Evolutionary conservation across 208 protist genomes (phyloP).

Genomic region (Trypanosoma melophagium): DNA sequence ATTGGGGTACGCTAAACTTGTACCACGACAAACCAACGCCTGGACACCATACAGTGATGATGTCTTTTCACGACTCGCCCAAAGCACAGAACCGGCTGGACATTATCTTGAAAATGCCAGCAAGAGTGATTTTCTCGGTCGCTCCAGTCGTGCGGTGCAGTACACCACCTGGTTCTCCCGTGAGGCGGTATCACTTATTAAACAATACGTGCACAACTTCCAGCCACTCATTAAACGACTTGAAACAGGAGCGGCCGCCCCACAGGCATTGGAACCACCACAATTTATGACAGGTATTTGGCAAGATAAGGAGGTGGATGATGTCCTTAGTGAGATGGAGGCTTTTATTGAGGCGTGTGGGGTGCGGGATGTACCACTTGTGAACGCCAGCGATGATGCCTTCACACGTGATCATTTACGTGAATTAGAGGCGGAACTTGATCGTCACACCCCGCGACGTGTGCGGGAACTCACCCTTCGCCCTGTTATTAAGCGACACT

Average conservation of each 20-base stretch:
- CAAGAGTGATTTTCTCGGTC: slow-evolving; percentile 59
- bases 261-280: slow-evolving; percentile 61
- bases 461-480: slow-evolving; percentile 44
- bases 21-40: slow-evolving; percentile 59
- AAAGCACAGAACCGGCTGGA: slow-evolving; percentile 50
- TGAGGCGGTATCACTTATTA: slow-evolving; percentile 58
- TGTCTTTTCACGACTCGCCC: slow-evolving; percentile 71
- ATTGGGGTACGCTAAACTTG: slow-evolving; percentile 81
- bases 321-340: slow-evolving; percentile 77
- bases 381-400: slow-evolving; percentile 71
- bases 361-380: slow-evolving; percentile 66
- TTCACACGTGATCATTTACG: slow-evolving; percentile 56
- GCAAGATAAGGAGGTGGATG: slow-evolving; percentile 51
- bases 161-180: slow-evolving; percentile 82
- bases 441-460: slow-evolving; percentile 31
- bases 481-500: slow-evolving; percentile 50
- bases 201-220: slow-evolving; percentile 64
- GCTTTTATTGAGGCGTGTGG: slow-evolving; percentile 52
- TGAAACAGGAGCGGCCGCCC: slow-evolving; percentile 48
- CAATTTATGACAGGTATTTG: slow-evolving; percentile 76
- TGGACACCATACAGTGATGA: slow-evolving; percentile 66
- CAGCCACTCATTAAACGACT: slow-evolving; percentile 67
- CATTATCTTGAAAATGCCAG: slow-evolving; percentile 70
- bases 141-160: slow-evolving; percentile 41
- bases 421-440: slow-evolving; percentile 64